A percentile compares a stretch with the other conserved stretches of the same genome.
These are phyloP conservation scores for Reutealis trisperma DNA, from an alignment of 345 rosid genomes.

Conservation along the genomic window DNA sequence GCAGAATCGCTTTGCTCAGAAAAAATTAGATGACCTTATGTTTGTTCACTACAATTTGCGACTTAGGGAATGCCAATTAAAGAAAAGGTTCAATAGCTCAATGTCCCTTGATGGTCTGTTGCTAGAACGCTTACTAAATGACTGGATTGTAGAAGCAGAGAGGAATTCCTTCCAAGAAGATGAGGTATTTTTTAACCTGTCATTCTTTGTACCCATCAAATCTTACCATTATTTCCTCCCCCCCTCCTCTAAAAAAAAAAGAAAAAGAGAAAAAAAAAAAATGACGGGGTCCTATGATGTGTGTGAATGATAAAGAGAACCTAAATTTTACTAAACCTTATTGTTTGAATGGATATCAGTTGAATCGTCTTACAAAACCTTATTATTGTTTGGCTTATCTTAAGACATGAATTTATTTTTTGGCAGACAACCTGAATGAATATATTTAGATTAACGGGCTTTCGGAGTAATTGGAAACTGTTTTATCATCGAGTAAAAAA, in stretches of 20 bases:
- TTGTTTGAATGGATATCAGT: neutral
- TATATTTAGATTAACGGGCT: neutral
- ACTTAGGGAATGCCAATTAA: slow-evolving; percentile 36
- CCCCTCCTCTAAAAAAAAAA: too few species aligned
- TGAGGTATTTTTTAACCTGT: slow-evolving; percentile 20
- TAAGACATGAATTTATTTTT: neutral
- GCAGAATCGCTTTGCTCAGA: slow-evolving; percentile 32
- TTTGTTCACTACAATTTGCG: slow-evolving; percentile 47
- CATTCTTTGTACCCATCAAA: neutral
- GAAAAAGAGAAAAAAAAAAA: too few species aligned
- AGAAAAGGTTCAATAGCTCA: slow-evolving; percentile 21
- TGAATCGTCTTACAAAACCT: neutral
- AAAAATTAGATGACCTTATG: slow-evolving; percentile 41
- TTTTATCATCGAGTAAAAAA: too few species aligned
- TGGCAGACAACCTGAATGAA: neutral
- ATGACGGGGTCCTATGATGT: neutral
- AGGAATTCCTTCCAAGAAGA: slow-evolving; percentile 28
- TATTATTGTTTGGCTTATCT: neutral
- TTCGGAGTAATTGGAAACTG: neutral
- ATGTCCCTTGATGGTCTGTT: slow-evolving; percentile 26
- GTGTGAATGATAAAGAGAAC: neutral
- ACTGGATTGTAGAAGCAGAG: slow-evolving; percentile 35
- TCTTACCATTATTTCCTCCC: neutral
- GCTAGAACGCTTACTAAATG: slow-evolving; percentile 23
- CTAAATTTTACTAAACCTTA: neutral